Conservation (phyloP, 768 basidiomycete genomes). For the Mycena rebaudengoi region DNA sequence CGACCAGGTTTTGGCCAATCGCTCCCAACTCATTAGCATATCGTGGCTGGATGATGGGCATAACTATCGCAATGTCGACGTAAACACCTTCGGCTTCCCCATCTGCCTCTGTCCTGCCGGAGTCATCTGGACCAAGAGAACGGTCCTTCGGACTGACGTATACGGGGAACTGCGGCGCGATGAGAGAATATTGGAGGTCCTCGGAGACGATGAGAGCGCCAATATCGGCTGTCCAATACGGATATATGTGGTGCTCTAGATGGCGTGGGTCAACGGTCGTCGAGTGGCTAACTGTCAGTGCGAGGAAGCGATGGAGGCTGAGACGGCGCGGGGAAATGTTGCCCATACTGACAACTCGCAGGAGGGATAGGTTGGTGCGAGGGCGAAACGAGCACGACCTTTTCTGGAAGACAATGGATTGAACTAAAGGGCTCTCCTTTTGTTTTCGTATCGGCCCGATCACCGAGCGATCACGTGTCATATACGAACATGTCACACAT, state of each 20-base stretch:
- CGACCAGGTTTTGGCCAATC: background rate
- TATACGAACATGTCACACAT: background rate
- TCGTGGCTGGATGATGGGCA: background rate
- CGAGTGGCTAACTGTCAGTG: background rate
- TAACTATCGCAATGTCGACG: slow-evolving; percentile 1
- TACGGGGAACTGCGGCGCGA: slow-evolving; percentile 5
- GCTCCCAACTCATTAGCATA: background rate
- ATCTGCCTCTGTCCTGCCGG: background rate
- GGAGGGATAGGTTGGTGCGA: too few species aligned
- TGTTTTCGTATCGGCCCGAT: background rate
- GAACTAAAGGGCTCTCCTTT: background rate
- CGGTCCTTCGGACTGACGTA: background rate
- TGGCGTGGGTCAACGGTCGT: slow-evolving; percentile 2
- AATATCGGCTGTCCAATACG: slow-evolving; percentile 1
- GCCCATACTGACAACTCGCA: too few species aligned
- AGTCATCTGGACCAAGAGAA: background rate
- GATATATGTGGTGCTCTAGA: slow-evolving; percentile 5
- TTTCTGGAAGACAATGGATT: too few species aligned
- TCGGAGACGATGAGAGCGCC: background rate
- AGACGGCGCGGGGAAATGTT: background rate
- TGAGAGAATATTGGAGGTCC: background rate
- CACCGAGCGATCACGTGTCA: background rate
- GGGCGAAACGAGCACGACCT: too few species aligned
- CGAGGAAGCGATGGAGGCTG: background rate
- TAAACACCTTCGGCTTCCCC: background rate